Evolutionary conservation across 2,329 filamentous ascomycete genomes (phyloP), one percentile per base, ranked within the genome.

Genomic region (Exophiala dermatitidis): DNA sequence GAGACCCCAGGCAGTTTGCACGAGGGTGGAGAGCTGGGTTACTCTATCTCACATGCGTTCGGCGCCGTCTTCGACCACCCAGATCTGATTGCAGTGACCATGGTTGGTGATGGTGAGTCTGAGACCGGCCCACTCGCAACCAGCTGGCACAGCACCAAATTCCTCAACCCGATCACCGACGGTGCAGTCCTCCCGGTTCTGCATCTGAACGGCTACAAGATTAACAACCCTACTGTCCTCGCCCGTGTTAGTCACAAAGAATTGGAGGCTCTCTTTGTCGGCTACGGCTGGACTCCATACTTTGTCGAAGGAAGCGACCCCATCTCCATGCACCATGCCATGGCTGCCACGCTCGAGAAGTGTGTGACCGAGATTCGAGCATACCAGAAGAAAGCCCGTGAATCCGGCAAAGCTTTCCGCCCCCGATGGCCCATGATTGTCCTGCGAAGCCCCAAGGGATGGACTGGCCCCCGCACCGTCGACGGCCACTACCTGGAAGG

Each of bases 121-220:
- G 86, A 90, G 72, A 90, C 86, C 1, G 86, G 86, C 0, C 86
- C 86, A 12, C 73, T 90, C 43, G 86, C 86, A 29, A 88, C 86
- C 1, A 83, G 83, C 52, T 90, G 86, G 86, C 86, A 90, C 71
- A 86, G 83, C 69, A 90, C 79, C 65, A 90, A 90, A 68, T 90
- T 89, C 70, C 76, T 90, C 59, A 89, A 90, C 65, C 86, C 86
- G 3, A 84, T 87, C 61, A 84, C 79, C 0, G 86, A 90, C 63
- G 86, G 86, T 31, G 86, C 85, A 36, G 86, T 90, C 5, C 75
- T 90, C 1, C 86, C 86, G 0, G 82, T 90, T 4, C 76, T 90
- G 7, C 85, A 90, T 67, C 75, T 90, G 33, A 90, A 90, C 63
- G 86, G 86, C 44, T 90, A 90, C 77, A 90, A 90, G 75, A 90